Base-by-base conservation (phyloP, 306 rosid genomes). In the Vigna unguiculata region DNA sequence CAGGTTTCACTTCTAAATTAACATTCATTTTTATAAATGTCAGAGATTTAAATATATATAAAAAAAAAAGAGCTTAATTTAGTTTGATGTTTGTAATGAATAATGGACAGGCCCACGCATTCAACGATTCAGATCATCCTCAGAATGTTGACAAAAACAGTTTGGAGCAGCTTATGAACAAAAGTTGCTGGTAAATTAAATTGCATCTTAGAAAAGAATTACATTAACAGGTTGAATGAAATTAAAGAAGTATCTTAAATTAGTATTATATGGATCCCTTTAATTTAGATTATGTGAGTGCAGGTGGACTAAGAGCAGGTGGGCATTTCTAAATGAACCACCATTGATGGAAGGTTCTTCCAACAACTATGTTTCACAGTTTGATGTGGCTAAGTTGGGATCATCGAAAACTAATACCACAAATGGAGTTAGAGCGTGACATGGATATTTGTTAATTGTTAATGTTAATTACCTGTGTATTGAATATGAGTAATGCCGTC, bases 261-360 rank as follows among this genome's bases (percentile, higher is more conserved):
- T n/a, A n/a, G n/a, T n/a, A n/a, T n/a, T n/a, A n/a, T n/a, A 28
- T 14, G 9, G 17, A 38, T 7, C 9, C 4, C 11, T 19, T 62
- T 36, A 16, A 62, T 28, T 59, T 59, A 15, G 11, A 28, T 55
- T 41, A 28, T 20, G 17, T 28, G 14, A 72, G 10, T 71, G 75
- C 66, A 93, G 98, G 98, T 93, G 98, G 98, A 91, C 91, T 0
- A 86, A 80, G 76, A 90, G 98, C 71, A 91, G 51, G 60, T 93
- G 85, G 96, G 98, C 98, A 21, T 93, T 93, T 90, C 90, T 93
- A 69, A 93, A 93, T 53, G 97, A 93, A 54, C 87, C 94, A 5
- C 97, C 97, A 1, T 58, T 36, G 53, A 43, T 4, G 0, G 97
- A 93, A 83, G 72, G 72, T 30, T 69, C 91, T 38, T 28, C 93